A percentile compares a stretch with the other conserved stretches of the same genome.
These are phyloP conservation scores for Xanthoconium stramineum DNA, from an alignment of 768 basidiomycete genomes.

Conservation along the genomic window DNA sequence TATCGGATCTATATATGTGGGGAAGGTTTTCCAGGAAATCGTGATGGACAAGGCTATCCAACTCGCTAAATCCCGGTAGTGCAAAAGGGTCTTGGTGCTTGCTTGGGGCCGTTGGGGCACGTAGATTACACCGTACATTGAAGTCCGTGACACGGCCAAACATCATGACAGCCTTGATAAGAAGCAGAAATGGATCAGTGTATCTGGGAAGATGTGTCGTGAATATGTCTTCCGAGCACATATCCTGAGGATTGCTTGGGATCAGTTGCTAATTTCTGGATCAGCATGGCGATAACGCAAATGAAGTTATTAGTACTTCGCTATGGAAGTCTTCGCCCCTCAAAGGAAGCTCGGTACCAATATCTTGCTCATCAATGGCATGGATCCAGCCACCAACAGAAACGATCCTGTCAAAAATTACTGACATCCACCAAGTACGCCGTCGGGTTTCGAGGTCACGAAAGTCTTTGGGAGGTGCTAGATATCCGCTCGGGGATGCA, in stretches of 20 bases:
- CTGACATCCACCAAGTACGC: slow-evolving; percentile 90
- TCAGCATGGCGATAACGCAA: slow-evolving; percentile 12
- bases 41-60: slow-evolving; percentile 64
- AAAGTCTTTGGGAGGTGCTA: slow-evolving; percentile 73
- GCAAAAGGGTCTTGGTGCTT: slow-evolving; percentile 73
- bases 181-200: slow-evolving; percentile 77
- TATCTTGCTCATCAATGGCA: slow-evolving; percentile 76
- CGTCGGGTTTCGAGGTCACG: slow-evolving; percentile 75
- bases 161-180: slow-evolving; percentile 81
- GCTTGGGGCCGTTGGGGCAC: slow-evolving; percentile 61
- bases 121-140: slow-evolving; percentile 72
- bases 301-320: slow-evolving; percentile 45
- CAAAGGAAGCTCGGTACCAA: slow-evolving; percentile 81
- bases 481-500: slow-evolving; percentile 72
- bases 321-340: slow-evolving; percentile 73
- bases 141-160: slow-evolving; percentile 85
- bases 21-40: slow-evolving; percentile 74
- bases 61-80: slow-evolving; percentile 60
- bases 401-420: slow-evolving; percentile 80
- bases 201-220: slow-evolving; percentile 70
- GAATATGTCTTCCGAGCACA: slow-evolving; percentile 62
- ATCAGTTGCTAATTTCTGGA: slow-evolving; percentile 45
- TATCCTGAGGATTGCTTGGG: slow-evolving; percentile 73
- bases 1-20: slow-evolving; percentile 59
- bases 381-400: slow-evolving; percentile 86